These are phyloP conservation scores for Abelmoschus esculentus DNA, from an alignment of 345 rosid genomes.

Conservation along the genomic window DNA sequence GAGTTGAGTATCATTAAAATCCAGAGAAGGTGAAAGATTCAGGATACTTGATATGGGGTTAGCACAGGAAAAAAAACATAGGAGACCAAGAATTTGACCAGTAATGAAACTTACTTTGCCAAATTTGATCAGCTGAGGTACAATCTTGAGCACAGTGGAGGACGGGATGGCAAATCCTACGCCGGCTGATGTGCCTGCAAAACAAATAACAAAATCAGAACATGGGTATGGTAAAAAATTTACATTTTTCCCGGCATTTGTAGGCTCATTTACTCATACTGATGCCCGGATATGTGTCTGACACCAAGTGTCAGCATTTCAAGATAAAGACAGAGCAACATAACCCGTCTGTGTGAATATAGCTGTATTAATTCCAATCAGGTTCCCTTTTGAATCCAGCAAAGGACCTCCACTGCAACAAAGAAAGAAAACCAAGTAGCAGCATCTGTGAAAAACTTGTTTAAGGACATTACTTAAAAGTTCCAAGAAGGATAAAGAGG, in stretches of 20 bases:
- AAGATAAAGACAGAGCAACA: neutral
- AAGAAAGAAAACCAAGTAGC: slow-evolving; percentile 4
- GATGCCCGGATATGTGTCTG: neutral
- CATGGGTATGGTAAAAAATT: neutral
- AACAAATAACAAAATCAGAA: slow-evolving; percentile 11
- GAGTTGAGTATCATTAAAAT: neutral
- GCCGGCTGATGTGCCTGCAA: slow-evolving; percentile 87
- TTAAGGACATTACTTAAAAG: neutral
- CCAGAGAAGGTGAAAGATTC: neutral
- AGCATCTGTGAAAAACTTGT: slow-evolving; percentile 1
- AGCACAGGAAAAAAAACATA: no score
- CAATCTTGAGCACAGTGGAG: slow-evolving; percentile 78
- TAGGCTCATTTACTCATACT: neutral
- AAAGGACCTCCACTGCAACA: slow-evolving; percentile 85
- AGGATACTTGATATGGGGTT: neutral
- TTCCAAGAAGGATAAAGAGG: neutral
- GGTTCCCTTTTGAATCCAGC: slow-evolving; percentile 79
- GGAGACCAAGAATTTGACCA: neutral
- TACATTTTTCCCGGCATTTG: neutral
- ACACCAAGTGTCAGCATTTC: neutral
- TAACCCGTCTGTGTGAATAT: slow-evolving; percentile 86
- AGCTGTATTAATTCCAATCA: slow-evolving; percentile 91
- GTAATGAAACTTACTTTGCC: slow-evolving; percentile 57
- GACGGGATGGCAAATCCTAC: slow-evolving; percentile 97
- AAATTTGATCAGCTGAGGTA: slow-evolving; percentile 74